Base-by-base conservation (phyloP, 805 yeast genomes). In the Cyberlindnera xylosilytica region DNA sequence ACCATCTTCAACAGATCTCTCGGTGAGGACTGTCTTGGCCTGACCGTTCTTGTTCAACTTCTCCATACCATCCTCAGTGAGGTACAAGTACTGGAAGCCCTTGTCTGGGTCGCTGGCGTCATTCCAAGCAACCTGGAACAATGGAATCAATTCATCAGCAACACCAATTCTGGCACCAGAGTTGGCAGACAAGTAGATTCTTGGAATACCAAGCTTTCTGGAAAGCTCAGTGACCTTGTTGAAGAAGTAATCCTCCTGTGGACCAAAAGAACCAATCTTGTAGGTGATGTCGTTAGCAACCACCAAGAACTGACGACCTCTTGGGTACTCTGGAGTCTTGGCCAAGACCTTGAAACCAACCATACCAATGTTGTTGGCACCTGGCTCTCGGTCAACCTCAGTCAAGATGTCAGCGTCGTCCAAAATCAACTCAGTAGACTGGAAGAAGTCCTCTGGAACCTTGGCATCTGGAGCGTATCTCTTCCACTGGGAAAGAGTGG, bases 121-220 rank as follows among this genome's bases (percentile, higher is more conserved):
- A 53, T 81, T 85, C 99, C 99, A 93, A 42, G 91, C 88, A 50
- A 91, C 96, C 65, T 86, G 81, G 73, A 80, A 89, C 60, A 78
- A 76, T 46, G 97, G 93, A 42, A 93, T 75, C 50, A 93, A 74
- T 67, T 93, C 99, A 56, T 93, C 98, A 20, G 99, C 99, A 63
- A 93, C 79, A 61, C 99, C 99, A 51, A 93, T 87, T 73, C 99
- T 82, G 36, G 99, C 99, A 74, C 99, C 99, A 47, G 98, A 90
- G 77, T 93, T 93, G 22, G 99, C 99, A 56, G 97, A 87, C 55
- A 93, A 73, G 69, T 93, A 93, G 44, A 93, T 78, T 70, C 99
- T 78, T 61, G 99, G 99, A 55, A 93, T 81, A 47, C 99, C 99
- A 52, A 82, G 75, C 61, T 78, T 73, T 70, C 96, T 79, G 26